Conservation (phyloP, 176 grass and related monocot genomes). For the Cymbopogon citratus region DNA sequence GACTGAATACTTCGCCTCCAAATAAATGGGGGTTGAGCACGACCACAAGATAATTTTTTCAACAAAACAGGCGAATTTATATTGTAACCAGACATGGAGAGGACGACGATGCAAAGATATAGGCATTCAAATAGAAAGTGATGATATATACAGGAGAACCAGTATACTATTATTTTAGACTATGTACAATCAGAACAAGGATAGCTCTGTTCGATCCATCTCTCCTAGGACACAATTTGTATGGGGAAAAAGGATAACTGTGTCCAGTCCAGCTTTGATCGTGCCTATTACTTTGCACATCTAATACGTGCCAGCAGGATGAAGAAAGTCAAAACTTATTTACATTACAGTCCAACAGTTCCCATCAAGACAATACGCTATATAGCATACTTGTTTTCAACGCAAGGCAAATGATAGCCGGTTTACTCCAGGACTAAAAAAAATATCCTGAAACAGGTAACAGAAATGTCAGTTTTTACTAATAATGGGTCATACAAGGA, state of each 20-base stretch:
- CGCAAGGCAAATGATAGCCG: constrained; percentile 19
- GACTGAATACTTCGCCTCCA: background rate
- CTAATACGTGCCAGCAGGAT: constrained; percentile 30
- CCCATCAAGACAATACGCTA: constrained; percentile 38
- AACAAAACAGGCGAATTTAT: background rate
- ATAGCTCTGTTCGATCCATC: constrained; percentile 19
- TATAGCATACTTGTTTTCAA: constrained; percentile 24
- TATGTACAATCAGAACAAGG: constrained; percentile 44
- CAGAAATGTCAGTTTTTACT: background rate
- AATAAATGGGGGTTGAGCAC: background rate
- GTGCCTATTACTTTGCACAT: constrained; percentile 30
- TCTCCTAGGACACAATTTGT: constrained; percentile 55
- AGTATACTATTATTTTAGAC: constrained; percentile 26
- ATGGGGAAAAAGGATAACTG: constrained; percentile 42
- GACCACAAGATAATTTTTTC: background rate
- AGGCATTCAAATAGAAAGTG: background rate
- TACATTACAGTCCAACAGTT: constrained; percentile 60
- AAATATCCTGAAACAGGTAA: constrained; percentile 32
- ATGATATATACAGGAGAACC: constrained; percentile 15
- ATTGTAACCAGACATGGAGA: background rate
- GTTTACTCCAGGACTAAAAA: constrained; percentile 14
- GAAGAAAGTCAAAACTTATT: constrained; percentile 54
- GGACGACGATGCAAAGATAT: background rate
- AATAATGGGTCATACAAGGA: background rate
- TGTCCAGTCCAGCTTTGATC: constrained; percentile 39